Percentiles rank a stretch among this genome's conserved stretches.
Evolutionary conservation across 305 asterid genomes (phyloP).

Genomic region (Fraxinus sp.): DNA sequence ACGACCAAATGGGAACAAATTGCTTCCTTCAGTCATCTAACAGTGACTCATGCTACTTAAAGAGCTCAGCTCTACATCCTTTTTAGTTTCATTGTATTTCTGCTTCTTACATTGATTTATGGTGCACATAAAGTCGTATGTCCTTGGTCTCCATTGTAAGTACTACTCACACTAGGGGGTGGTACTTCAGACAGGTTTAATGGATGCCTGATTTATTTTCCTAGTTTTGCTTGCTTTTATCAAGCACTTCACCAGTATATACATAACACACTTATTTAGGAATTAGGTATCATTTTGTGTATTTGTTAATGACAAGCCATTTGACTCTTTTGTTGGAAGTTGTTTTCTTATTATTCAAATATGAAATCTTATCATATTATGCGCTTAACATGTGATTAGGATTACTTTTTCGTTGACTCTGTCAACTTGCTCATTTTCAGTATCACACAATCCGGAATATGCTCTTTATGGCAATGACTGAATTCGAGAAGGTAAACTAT

Average conservation of each 20-base stretch:
- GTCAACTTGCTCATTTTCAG: conserved; percentile 36
- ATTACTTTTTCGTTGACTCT: neutral
- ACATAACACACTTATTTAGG: neutral
- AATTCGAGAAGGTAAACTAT: conserved; percentile 57
- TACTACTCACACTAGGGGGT: neutral
- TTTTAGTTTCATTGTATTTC: neutral
- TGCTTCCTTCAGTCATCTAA: neutral
- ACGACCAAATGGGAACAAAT: neutral
- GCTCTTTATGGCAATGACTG: conserved; percentile 85
- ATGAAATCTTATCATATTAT: neutral
- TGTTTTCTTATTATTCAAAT: neutral
- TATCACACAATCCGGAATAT: conserved; percentile 69
- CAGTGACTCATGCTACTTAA: neutral
- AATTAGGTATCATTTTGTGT: neutral
- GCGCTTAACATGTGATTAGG: neutral
- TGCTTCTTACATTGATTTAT: neutral
- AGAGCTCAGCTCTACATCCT: neutral
- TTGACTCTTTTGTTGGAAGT: neutral
- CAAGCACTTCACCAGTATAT: neutral
- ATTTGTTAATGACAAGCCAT: neutral
- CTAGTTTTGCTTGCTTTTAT: neutral
- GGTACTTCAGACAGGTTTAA: neutral
- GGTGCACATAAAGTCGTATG: neutral
- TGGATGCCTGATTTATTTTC: neutral
- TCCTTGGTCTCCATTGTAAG: neutral